Evolutionary conservation across 2,329 filamentous ascomycete species (phyloP).

Genomic region (Clonostachys byssicola): DNA sequence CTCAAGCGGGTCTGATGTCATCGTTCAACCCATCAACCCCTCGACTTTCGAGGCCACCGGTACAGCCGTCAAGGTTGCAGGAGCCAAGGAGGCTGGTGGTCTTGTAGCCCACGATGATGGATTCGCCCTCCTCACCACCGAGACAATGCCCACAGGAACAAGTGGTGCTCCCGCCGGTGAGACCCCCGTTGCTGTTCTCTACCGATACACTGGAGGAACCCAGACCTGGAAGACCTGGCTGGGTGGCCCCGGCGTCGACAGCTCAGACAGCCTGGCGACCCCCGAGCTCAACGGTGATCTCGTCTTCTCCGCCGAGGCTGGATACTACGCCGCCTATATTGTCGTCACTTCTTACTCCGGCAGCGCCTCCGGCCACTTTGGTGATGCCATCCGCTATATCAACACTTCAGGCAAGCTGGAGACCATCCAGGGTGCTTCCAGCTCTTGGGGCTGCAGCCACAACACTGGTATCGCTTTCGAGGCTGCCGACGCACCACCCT

Average conservation of each 20-base stretch:
- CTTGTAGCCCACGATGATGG: slow-evolving; percentile 61
- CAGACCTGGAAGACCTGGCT: slow-evolving; percentile 56
- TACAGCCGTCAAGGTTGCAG: slow-evolving; percentile 42
- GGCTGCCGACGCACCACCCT: slow-evolving; percentile 52
- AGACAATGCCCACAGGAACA: slow-evolving; percentile 40
- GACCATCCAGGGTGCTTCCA: slow-evolving; percentile 46
- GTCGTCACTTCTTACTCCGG: slow-evolving; percentile 56
- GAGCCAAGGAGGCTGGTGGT: slow-evolving; percentile 54
- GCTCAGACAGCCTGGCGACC: slow-evolving; percentile 39
- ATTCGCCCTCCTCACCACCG: slow-evolving; percentile 59
- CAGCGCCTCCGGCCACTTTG: slow-evolving; percentile 49
- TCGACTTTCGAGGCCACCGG: slow-evolving; percentile 49
- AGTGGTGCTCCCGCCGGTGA: slow-evolving; percentile 25
- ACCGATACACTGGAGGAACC: slow-evolving; percentile 50
- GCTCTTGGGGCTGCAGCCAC: slow-evolving; percentile 58
- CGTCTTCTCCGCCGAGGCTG: slow-evolving; percentile 50
- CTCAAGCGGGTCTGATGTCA: slow-evolving; percentile 44
- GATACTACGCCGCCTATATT: slow-evolving; percentile 58
- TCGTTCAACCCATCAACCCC: slow-evolving; percentile 52
- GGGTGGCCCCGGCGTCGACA: slow-evolving; percentile 50
- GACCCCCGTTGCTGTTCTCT: slow-evolving; percentile 52
- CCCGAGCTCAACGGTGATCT: slow-evolving; percentile 61
- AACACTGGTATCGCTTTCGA: slow-evolving; percentile 63
- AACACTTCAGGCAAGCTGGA: slow-evolving; percentile 46
- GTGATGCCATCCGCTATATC: slow-evolving; percentile 42